Evolutionary conservation across 805 yeast genomes (phyloP), one percentile per base, ranked within the genome.

Genomic region (Hanseniaspora jakobsenii): DNA sequence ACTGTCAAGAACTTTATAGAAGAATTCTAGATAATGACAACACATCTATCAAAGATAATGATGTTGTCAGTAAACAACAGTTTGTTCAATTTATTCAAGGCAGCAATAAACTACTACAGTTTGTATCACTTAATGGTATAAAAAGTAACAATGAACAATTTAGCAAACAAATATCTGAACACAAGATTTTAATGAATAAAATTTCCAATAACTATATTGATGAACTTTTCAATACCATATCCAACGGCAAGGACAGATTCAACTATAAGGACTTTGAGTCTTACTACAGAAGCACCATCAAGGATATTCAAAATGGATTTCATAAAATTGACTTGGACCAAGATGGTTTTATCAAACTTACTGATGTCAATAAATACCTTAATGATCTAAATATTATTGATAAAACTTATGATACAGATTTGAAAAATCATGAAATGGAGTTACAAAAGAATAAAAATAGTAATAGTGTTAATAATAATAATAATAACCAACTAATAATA

Each of bases 281-380:
- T 23, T 85, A 82, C 60, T 69, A 81, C 22, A 57, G 65, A 8
- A 66, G 67, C 13, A 84, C 94, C 1, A 94, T 85, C 55, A 62
- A 65, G 13, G 89, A 81, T 55, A 79, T 84, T 47, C 67, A 69
- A 28, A 64, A 62, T 34, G 91, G 94, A 0, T 84, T 85, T 58
- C 64, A 66, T 41, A 72, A 65, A 46, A 70, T 84, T 30, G 94
- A 84, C 59, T 62, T 64, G 32, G 84, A 84, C 54, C 64, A 75
- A 39, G 93, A 83, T 56, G 94, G 94, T 1, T 71, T 60, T 48
- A 67, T 86, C 27, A 73, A 74, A 36, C 67, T 73, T 35, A 65
- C 67, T 1, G 95, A 87, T 53, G 73, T 89, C 38, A 70, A 71
- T 31, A 66, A 62, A 18, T 93, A 89, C 52, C 64, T 87, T 47